phyloP scores from a whole-genome alignment of 2,329 filamentous ascomycete genomes.

The Claviceps cyperi region DNA sequence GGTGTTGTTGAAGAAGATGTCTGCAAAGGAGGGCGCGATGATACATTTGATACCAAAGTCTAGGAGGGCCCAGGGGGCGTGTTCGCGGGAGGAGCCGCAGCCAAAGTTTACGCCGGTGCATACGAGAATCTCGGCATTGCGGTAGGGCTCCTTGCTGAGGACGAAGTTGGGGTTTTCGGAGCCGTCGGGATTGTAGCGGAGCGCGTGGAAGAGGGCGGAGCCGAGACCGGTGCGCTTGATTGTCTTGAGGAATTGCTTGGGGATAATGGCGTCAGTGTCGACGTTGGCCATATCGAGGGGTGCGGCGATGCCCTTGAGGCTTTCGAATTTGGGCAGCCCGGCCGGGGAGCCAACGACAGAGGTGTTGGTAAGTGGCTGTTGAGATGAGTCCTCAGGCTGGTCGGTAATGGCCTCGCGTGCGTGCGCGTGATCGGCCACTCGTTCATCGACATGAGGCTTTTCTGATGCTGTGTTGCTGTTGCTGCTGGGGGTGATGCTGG shows the following conservation, averaged over 20 bases:
- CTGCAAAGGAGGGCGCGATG: slow-evolving; percentile 63
- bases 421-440: slow-evolving; percentile 33
- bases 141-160: slow-evolving; percentile 81
- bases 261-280: slow-evolving; percentile 98
- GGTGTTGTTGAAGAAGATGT: slow-evolving; percentile 98
- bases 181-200: slow-evolving; percentile 63
- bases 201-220: slow-evolving; percentile 70
- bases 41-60: slow-evolving; percentile 94
- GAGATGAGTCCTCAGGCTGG: slow-evolving; percentile 43
- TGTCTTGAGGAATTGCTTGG: slow-evolving; percentile 98
- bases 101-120: slow-evolving; percentile 90
- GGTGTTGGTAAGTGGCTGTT: slow-evolving; percentile 48
- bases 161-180: slow-evolving; percentile 69
- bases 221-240: slow-evolving; percentile 96
- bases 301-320: slow-evolving; percentile 74
- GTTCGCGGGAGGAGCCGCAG: slow-evolving; percentile 82
- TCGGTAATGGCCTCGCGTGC: slow-evolving; percentile 40
- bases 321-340: slow-evolving; percentile 72
- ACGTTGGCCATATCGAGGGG: slow-evolving; percentile 80
- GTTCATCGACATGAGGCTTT: slow-evolving; percentile 38
- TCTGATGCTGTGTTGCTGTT: slow-evolving; percentile 9
- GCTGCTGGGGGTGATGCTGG: slow-evolving; percentile 25
- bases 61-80: slow-evolving; percentile 90
- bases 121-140: slow-evolving; percentile 73
- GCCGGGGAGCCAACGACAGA: slow-evolving; percentile 28